Evolutionary conservation across 2,329 filamentous ascomycete species (phyloP).

Genomic region (Mycosphaerelloides madeirae): DNA sequence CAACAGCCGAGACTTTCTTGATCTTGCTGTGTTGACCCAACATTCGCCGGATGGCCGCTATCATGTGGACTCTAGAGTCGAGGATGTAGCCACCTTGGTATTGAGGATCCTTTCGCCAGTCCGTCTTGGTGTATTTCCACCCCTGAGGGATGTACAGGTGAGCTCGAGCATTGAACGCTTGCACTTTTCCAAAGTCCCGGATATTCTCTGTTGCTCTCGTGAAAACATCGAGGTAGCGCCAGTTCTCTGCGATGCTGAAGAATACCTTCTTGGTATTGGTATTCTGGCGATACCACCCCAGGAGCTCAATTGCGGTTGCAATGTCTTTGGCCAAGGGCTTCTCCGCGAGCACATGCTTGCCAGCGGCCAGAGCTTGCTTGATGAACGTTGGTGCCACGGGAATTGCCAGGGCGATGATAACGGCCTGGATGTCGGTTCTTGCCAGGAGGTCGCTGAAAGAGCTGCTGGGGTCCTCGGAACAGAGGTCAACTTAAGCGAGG

Average conservation of each 20-base stretch:
- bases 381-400: constrained; percentile 44
- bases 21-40: constrained; percentile 48
- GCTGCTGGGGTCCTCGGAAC: constrained; percentile 52
- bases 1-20: constrained; percentile 50
- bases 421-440: constrained; percentile 43
- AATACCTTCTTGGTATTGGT: constrained; percentile 34
- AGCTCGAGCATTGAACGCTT: constrained; percentile 50
- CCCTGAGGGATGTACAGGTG: constrained; percentile 45
- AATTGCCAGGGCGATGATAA: constrained; percentile 50
- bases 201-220: constrained; percentile 48
- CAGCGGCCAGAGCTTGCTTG: constrained; percentile 43
- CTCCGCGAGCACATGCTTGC: constrained; percentile 55
- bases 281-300: constrained; percentile 44
- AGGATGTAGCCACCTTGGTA: constrained; percentile 74
- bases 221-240: constrained; percentile 58
- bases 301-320: constrained; percentile 45
- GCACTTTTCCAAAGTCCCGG: constrained; percentile 50
- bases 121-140: constrained; percentile 53
- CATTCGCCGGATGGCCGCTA: constrained; percentile 59
- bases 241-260: constrained; percentile 68
- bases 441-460: constrained; percentile 39
- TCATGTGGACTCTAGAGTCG: constrained; percentile 69
- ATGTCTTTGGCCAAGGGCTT: constrained; percentile 54
- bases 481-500: constrained; percentile 47
- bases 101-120: constrained; percentile 63